Percentiles rank a stretch among this genome's conserved stretches.
Evolutionary conservation across 305 asterid genomes (phyloP).

Genomic region (Plantago coronopus): DNA sequence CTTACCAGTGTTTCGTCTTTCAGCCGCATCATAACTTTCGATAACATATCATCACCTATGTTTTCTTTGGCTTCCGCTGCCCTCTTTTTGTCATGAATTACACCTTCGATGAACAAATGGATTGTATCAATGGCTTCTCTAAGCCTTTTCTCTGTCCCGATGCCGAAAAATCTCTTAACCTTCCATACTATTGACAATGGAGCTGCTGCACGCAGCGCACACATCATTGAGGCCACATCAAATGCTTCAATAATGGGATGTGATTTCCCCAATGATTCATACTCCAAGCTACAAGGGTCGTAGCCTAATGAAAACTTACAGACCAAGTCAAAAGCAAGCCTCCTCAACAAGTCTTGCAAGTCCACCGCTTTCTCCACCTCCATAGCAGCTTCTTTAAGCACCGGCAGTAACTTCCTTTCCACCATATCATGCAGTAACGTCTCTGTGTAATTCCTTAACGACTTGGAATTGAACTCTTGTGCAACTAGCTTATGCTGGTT

Average conservation of each 20-base stretch:
- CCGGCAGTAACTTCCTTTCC: slow-evolving; percentile 38
- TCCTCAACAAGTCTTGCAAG: slow-evolving; percentile 44
- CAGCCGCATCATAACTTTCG: slow-evolving; percentile 35
- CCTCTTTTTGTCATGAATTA: slow-evolving; percentile 26
- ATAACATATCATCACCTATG: slow-evolving; percentile 34
- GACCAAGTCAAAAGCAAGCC: slow-evolving; percentile 42
- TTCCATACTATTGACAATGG: slow-evolving; percentile 39
- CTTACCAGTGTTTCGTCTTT: slow-evolving; percentile 35
- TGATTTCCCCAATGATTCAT: slow-evolving; percentile 18
- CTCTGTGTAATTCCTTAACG: slow-evolving; percentile 28
- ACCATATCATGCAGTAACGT: slow-evolving; percentile 24
- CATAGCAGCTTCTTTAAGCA: slow-evolving; percentile 34
- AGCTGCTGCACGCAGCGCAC: slow-evolving; percentile 45
- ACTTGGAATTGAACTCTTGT: slow-evolving; percentile 33
- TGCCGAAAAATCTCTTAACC: slow-evolving; percentile 28
- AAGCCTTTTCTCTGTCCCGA: slow-evolving; percentile 40
- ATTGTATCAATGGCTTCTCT: slow-evolving; percentile 32
- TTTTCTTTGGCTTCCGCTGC: neutral
- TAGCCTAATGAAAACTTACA: slow-evolving; percentile 38
- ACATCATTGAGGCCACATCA: slow-evolving; percentile 40
- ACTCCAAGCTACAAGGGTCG: slow-evolving; percentile 43
- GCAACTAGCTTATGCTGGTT: slow-evolving; percentile 37
- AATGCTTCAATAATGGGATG: slow-evolving; percentile 40
- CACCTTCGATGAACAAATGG: slow-evolving; percentile 28
- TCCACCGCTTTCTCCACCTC: slow-evolving; percentile 24